Evolutionary conservation across 805 yeast species (phyloP).

Genomic region (Hanseniaspora clermontiae): DNA sequence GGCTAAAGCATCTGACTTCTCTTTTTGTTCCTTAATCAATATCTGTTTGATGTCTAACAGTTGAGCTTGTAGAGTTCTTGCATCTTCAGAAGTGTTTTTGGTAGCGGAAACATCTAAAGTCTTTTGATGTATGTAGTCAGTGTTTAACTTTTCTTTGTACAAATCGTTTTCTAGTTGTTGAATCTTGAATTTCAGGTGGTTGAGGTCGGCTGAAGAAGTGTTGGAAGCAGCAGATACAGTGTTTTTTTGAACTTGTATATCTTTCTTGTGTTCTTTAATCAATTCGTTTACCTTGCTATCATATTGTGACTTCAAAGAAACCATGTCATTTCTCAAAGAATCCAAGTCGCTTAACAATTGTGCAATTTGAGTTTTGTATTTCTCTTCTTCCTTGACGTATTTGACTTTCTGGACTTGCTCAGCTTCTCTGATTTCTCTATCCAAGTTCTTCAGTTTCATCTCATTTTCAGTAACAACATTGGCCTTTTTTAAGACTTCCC

Average conservation of each 20-base stretch:
- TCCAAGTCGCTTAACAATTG: slow-evolving; percentile 23
- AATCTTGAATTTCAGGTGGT: slow-evolving; percentile 24
- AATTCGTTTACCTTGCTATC: not conserved
- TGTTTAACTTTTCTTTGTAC: slow-evolving; percentile 25
- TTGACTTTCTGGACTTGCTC: slow-evolving; percentile 20
- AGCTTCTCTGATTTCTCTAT: slow-evolving; percentile 29
- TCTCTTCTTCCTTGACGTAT: slow-evolving; percentile 16
- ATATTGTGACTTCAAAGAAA: slow-evolving; percentile 34
- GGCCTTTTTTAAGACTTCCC: not conserved
- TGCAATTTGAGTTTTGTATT: slow-evolving; percentile 23
- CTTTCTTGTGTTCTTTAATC: not conserved
- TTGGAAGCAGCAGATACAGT: not conserved
- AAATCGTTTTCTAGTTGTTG: slow-evolving; percentile 29
- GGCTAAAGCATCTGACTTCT: slow-evolving; percentile 36
- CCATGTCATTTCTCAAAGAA: slow-evolving; percentile 22
- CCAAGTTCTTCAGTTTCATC: slow-evolving; percentile 23
- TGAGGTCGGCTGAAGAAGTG: slow-evolving; percentile 26
- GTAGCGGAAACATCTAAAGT: slow-evolving; percentile 24
- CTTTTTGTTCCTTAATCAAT: slow-evolving; percentile 35
- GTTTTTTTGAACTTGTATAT: slow-evolving; percentile 30
- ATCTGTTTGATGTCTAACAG: slow-evolving; percentile 41
- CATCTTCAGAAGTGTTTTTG: slow-evolving; percentile 24
- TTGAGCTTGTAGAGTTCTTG: slow-evolving; percentile 32
- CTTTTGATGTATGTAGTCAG: slow-evolving; percentile 23
- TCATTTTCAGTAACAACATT: slow-evolving; percentile 1